A percentile compares a stretch with the other conserved stretches of the same genome.
Evolutionary conservation across 306 rosid species (phyloP).

Genomic region (Prunus mume): DNA sequence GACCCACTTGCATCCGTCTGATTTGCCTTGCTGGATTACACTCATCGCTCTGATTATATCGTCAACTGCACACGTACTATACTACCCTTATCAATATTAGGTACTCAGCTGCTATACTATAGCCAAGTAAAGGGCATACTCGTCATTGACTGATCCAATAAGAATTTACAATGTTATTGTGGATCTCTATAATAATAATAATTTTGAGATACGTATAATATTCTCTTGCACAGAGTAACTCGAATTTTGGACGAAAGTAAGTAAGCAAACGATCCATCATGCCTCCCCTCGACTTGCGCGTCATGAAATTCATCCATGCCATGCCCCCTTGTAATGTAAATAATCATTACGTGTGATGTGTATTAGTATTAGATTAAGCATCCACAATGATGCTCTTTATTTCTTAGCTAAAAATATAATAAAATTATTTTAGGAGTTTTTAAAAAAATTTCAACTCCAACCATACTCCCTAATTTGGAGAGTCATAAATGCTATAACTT

Average conservation of each 20-base stretch:
- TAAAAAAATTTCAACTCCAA: too few species aligned
- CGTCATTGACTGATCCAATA: not conserved
- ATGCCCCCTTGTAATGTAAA: too few species aligned
- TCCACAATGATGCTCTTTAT: too few species aligned
- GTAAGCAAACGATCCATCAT: not conserved
- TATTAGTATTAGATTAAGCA: too few species aligned
- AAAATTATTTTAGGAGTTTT: too few species aligned
- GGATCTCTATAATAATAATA: slow-evolving; percentile 24
- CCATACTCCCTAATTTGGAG: too few species aligned
- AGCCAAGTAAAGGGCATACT: not conserved
- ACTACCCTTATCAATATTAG: not conserved
- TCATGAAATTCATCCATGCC: too few species aligned
- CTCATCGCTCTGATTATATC: not conserved
- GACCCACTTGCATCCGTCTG: slow-evolving; percentile 32
- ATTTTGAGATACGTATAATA: not conserved
- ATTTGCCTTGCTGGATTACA: slow-evolving; percentile 45
- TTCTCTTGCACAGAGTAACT: not conserved
- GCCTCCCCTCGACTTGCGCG: too few species aligned
- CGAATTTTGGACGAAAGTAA: slow-evolving; percentile 15
- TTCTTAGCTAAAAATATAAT: too few species aligned
- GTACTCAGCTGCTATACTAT: not conserved
- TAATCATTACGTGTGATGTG: too few species aligned
- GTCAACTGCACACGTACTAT: not conserved
- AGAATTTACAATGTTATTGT: slow-evolving; percentile 20
- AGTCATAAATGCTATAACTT: too few species aligned